These are phyloP conservation scores for Fraxinus excelsior DNA, from an alignment of 257 asterid species.

Conservation along the genomic window DNA sequence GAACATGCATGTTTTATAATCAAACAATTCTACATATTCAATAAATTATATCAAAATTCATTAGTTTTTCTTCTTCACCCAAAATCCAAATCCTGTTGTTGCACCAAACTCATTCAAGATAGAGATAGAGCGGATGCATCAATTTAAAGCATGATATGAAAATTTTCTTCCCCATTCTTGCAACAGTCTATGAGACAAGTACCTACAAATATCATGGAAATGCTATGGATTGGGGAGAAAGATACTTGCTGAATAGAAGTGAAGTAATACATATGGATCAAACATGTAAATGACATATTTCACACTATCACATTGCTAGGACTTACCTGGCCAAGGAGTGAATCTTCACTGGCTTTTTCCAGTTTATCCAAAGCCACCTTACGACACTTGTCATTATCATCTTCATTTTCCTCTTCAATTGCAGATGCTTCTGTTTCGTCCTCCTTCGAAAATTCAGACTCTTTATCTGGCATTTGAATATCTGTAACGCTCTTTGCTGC, in stretches of 20 bases:
- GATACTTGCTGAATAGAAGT: not conserved
- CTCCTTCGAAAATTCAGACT: conserved; percentile 65
- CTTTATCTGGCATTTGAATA: conserved; percentile 53
- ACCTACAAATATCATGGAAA: not conserved
- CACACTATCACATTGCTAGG: conserved; percentile 1
- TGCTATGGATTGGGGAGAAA: not conserved
- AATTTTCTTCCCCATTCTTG: not conserved
- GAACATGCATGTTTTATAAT: not conserved
- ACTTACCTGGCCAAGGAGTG: conserved; percentile 86
- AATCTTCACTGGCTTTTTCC: conserved; percentile 90
- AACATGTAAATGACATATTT: not conserved
- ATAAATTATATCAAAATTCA: not conserved
- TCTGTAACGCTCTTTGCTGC: conserved; percentile 61
- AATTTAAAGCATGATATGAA: not conserved
- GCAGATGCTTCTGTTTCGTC: conserved; percentile 45
- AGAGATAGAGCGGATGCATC: not conserved
- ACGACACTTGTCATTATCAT: conserved; percentile 64
- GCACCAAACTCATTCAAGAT: not conserved
- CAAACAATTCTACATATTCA: not conserved
- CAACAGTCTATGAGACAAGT: not conserved
- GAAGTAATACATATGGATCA: not conserved
- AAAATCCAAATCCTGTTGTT: not conserved
- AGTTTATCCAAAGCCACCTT: conserved; percentile 73
- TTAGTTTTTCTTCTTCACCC: not conserved
- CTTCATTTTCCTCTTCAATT: conserved; percentile 65